These are phyloP conservation scores for Avena sativa DNA, from an alignment of 176 grass and related monocot species.

Conservation along the genomic window DNA sequence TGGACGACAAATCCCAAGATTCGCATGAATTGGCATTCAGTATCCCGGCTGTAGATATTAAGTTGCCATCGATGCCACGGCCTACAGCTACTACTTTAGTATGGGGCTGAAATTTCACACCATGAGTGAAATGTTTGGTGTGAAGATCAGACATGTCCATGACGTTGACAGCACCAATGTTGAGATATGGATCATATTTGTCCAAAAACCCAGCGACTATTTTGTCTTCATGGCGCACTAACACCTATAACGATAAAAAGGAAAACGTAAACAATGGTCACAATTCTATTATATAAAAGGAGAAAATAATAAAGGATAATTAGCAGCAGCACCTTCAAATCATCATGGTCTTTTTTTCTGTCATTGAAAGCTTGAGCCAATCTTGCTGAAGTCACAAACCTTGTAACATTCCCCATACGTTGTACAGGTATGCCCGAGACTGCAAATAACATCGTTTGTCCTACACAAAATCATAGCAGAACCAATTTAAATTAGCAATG, in stretches of 20 bases:
- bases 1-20: neutral
- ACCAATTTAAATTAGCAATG: neutral
- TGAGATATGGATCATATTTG: neutral
- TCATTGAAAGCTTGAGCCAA: constrained; percentile 1
- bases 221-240: constrained; percentile 32
- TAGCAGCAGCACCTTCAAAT: constrained; percentile 33
- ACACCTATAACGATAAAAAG: constrained; percentile 3
- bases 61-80: constrained; percentile 1
- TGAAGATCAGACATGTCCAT: constrained; percentile 28
- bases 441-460: neutral
- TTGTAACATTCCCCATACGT: neutral
- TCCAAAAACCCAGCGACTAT: neutral
- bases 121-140: neutral
- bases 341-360: neutral
- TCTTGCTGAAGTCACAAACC: constrained; percentile 36
- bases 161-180: constrained; percentile 40
- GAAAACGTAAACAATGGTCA: neutral
- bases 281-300: neutral
- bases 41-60: constrained; percentile 14
- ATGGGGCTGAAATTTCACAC: neutral
- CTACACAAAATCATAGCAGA: neutral
- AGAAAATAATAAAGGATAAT: neutral
- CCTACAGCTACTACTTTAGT: constrained; percentile 17
- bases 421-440: constrained; percentile 27
- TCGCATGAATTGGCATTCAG: neutral